Percentiles rank a stretch among this genome's conserved stretches.
Conservation (phyloP, 257 asterid genomes). For the Thymus quinquecostatus region DNA sequence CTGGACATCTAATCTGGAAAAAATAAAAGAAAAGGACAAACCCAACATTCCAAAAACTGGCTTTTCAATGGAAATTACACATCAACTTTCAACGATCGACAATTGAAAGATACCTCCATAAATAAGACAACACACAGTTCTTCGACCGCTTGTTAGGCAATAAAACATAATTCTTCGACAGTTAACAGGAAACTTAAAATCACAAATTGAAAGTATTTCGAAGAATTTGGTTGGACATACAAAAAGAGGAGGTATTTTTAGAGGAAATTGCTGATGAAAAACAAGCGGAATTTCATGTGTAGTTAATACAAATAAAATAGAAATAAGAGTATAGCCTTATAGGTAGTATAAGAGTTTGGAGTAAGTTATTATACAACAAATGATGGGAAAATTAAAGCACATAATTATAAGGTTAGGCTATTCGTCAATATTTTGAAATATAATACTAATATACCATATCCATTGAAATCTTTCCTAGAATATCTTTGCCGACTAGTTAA, state of each 20-base stretch:
- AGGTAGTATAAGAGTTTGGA: background rate
- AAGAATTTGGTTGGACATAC: background rate
- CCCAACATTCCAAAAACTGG: constrained; percentile 44
- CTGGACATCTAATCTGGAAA: background rate
- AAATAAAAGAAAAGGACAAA: constrained; percentile 23
- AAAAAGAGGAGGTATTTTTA: background rate
- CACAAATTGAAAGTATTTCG: no score
- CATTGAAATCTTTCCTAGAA: constrained; percentile 22
- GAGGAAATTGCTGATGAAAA: background rate
- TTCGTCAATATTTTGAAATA: background rate
- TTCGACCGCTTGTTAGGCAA: constrained; percentile 12
- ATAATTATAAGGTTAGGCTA: background rate
- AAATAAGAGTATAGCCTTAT: no score
- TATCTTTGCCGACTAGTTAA: constrained; percentile 15
- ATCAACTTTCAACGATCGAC: constrained; percentile 11
- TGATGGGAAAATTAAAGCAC: background rate
- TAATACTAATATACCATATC: constrained; percentile 6
- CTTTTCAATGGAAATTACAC: constrained; percentile 34
- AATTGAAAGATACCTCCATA: background rate
- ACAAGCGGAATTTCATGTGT: background rate
- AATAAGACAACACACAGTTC: constrained; percentile 36
- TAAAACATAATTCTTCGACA: no score
- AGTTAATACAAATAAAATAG: no score
- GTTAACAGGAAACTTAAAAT: no score
- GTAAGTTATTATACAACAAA: background rate